A percentile compares a stretch with the other conserved stretches of the same genome.
Evolutionary conservation across 768 basidiomycete genomes (phyloP).

Genomic region (Cyclocybe cylindracea): DNA sequence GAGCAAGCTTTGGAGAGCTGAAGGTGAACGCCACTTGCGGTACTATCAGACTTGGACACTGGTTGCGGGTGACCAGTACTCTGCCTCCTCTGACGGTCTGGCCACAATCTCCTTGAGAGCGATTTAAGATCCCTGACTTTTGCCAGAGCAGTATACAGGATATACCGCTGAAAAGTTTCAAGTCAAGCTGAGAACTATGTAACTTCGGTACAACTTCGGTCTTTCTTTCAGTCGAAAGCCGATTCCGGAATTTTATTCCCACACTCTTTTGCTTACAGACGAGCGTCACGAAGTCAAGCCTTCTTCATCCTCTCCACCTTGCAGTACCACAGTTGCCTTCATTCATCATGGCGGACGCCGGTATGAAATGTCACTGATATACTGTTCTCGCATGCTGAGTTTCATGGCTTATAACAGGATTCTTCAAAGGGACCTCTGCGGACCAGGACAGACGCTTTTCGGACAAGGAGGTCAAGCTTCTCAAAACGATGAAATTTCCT

Average conservation of each 20-base stretch:
- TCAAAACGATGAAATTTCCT: constrained; percentile 91
- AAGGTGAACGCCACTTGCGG: no score
- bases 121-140: no score
- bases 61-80: no score
- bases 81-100: no score
- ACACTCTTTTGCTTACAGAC: background rate
- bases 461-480: constrained; percentile 90
- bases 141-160: no score
- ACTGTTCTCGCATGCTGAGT: constrained; percentile 20
- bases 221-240: no score
- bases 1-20: no score
- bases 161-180: no score
- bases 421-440: constrained; percentile 89
- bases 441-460: constrained; percentile 93
- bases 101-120: no score
- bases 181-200: no score
- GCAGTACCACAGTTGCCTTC: background rate
- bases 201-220: no score
- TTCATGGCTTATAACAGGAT: constrained; percentile 48
- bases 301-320: background rate
- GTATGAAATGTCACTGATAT: constrained; percentile 32
- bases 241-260: background rate
- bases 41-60: no score
- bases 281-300: background rate
- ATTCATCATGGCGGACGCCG: constrained; percentile 58